Evolutionary conservation across 2,329 filamentous ascomycete species (phyloP).

Genomic region (Acrodontium crateriforme): DNA sequence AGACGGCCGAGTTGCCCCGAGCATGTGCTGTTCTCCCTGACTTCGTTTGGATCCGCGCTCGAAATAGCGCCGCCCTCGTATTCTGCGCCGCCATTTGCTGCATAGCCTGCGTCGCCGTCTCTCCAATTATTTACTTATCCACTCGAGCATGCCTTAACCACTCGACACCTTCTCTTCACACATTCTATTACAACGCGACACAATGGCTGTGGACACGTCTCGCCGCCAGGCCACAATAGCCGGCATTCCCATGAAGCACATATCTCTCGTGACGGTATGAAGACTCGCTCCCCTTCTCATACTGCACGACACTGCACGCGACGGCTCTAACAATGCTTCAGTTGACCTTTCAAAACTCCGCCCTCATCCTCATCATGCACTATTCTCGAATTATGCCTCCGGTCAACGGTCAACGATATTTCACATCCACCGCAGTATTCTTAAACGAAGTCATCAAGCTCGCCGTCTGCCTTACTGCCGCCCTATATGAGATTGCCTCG

Average conservation of each 20-base stretch:
- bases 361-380: conserved; percentile 73
- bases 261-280: conserved; percentile 51
- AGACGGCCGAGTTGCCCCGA: no score
- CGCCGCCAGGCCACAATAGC: conserved; percentile 18
- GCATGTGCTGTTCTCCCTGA: no score
- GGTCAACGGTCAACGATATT: conserved; percentile 70
- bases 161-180: no score
- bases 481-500: conserved; percentile 74
- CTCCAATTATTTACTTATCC: no score
- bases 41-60: no score
- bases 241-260: conserved; percentile 54
- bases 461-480: conserved; percentile 69
- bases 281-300: neutral
- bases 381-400: conserved; percentile 91
- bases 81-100: no score
- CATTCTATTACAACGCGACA: no score
- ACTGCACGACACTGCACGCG: conserved; percentile 40
- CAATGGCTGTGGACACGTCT: conserved; percentile 7
- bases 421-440: conserved; percentile 86
- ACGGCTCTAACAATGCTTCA: conserved; percentile 23
- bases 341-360: conserved; percentile 71
- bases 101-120: no score
- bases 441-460: conserved; percentile 88
- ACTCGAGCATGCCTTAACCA: no score
- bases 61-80: no score